Evolutionary conservation across 805 yeast species (phyloP), one percentile per base, ranked within the genome.

Genomic region (Lachancea cidri): DNA sequence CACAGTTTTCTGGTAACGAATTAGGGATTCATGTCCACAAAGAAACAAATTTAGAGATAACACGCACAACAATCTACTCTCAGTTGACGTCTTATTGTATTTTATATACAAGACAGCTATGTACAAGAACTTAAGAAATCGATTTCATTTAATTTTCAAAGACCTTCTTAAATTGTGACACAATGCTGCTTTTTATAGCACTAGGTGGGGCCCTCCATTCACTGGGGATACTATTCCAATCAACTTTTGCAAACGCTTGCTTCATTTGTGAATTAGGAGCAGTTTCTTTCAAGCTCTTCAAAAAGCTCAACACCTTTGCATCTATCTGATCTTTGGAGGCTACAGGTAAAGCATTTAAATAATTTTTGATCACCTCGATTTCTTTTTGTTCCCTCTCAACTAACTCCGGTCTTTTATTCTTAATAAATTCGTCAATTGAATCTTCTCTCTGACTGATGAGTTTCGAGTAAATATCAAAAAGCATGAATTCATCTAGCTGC

Each of bases 331-430:
- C 74, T 27, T 66, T 67, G 3, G 74, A 60, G 1, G 81, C 72
- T 14, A 77, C 72, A 6, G 79, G 76, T 17, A 79, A 56, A 20
- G 58, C 49, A 1, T 44, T 36, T 35, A 70, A 50, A 37, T 76
- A 71, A 13, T 54, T 49, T 19, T 70, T 49, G 32, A 80, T 67
- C 25, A 76, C 54, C 0, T 46, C 57, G 20, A 70, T 51, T 57
- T 79, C 83, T 15, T 58, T 54, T 17, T 56, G 49, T 58, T 80
- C 86, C 40, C 69, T 71, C n/a, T 67, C 72, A 1, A 71, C 80
- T 44, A 79, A 60, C 45, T 80, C 85, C 2, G 52, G 56, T 48
- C 86, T 70, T 7, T 65, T 57, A 38, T 73, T 73, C 14, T 61
- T 58, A 9, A 49, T 36, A 51, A 72, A 80, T 50, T 76, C 76